Conservation (phyloP, 2,329 filamentous ascomycete genomes). For the Ophiostoma perfectum region DNA sequence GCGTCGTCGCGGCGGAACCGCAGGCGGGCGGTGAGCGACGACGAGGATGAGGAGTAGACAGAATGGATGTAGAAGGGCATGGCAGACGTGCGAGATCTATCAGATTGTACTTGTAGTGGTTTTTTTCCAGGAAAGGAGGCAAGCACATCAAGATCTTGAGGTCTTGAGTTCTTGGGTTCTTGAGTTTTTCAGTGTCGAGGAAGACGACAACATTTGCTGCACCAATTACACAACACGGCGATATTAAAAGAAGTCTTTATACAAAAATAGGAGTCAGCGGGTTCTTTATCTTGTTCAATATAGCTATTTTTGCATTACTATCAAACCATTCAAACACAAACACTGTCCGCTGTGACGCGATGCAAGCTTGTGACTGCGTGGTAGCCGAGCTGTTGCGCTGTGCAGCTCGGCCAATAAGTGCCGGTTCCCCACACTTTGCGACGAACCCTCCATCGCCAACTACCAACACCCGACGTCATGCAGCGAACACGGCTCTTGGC, state of each 20-base stretch:
- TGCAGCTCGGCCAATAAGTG: not conserved
- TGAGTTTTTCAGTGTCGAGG: not conserved
- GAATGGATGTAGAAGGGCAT: not conserved
- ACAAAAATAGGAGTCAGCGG: not conserved
- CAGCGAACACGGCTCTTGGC: not conserved
- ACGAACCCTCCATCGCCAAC: too few relatives aligned
- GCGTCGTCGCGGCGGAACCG: slow-evolving; percentile 19
- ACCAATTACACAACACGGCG: not conserved
- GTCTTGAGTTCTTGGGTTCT: not conserved
- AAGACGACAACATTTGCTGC: not conserved
- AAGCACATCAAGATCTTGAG: too few relatives aligned
- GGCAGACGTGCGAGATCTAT: not conserved
- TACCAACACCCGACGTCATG: not conserved
- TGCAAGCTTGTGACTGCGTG: not conserved
- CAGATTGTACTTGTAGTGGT: slow-evolving; percentile 2
- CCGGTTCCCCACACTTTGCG: not conserved
- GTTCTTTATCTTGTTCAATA: slow-evolving; percentile 1
- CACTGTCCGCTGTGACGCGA: not conserved
- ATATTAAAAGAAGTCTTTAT: not conserved
- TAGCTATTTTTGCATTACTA: not conserved
- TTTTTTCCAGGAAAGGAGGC: not conserved
- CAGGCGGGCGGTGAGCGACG: slow-evolving; percentile 21
- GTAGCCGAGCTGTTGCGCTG: not conserved
- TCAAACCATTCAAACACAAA: not conserved
- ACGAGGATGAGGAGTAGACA: slow-evolving; percentile 23